Base-by-base conservation (phyloP, 2,329 filamentous ascomycete species). In the Teratosphaeriaceae sp. region DNA sequence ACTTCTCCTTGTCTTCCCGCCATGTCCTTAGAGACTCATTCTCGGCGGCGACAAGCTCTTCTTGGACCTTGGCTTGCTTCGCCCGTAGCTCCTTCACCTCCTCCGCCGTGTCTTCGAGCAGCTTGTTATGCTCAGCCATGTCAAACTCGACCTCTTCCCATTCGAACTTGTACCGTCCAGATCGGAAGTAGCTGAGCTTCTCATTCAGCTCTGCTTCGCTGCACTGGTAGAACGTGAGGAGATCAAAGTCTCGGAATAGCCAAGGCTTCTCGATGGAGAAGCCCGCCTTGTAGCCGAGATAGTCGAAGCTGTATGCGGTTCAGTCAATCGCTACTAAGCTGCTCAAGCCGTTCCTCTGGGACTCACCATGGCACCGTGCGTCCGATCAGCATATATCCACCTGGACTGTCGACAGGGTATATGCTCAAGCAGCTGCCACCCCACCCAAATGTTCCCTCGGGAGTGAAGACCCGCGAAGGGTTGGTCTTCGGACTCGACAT, bases 231-330 rank as follows among this genome's bases (percentile, higher is more conserved):
- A 74, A 79, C 0, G 68, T 73, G 16, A 79, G 63, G 33, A 76
- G 66, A 49, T 80, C 76, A 46, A 79, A 77, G 47, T 78, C 72
- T 38, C 71, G 65, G 50, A 77, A 79, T 2, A 79, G 63, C 70
- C 75, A 78, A 0, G 76, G 75, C 21, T 60, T 52, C 0, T 66
- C 58, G 0, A 64, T 49, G 2, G 57, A 63, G 50, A 76, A 79
- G 1, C 70, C 70, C 0, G 61, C 59, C 48, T 76, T 77, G 49
- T 66, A 72, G 0, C 73, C 72, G 6, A 75, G 66, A 27, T 71
- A 69, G 48, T 79, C 76, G 35, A 73, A 72, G 13, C 27, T 30
- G 27, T 72, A 70, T 0, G 73, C 72, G 2, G 77, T 69, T 0
- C n/a, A n/a, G 74, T 77, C 38, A 72, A 64, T 5, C 48, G 48